Conservation (phyloP, 306 rosid species). For the Datisca glomerata region DNA sequence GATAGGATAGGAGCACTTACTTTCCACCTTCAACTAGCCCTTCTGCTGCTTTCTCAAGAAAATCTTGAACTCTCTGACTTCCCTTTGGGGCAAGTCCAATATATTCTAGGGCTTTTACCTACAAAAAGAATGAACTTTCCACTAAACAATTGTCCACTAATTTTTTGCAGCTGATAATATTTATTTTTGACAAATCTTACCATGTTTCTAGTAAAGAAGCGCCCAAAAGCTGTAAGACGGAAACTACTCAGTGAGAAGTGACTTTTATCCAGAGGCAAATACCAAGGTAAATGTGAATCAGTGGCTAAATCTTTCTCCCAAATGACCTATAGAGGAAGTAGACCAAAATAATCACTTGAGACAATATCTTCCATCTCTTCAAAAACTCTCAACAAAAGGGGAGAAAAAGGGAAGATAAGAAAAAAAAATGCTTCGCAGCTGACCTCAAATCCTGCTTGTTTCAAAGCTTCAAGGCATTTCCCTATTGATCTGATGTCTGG, state of each 20-base stretch:
- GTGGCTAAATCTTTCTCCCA: conserved; percentile 78
- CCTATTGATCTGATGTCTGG: conserved; percentile 83
- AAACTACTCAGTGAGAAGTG: conserved; percentile 82
- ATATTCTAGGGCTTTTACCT: conserved; percentile 73
- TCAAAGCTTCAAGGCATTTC: conserved; percentile 81
- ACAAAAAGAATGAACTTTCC: conserved; percentile 6
- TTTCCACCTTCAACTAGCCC: conserved; percentile 95
- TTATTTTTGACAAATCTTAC: too few relatives aligned
- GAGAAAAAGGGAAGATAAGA: conserved; percentile 5
- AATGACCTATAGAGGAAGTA: conserved; percentile 30
- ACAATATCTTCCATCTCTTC: not conserved
- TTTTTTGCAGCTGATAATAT: too few relatives aligned
- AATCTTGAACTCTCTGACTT: conserved; percentile 83
- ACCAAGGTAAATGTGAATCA: conserved; percentile 78
- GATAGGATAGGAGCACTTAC: too few relatives aligned
- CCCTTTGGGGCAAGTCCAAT: conserved; percentile 86
- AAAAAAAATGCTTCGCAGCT: conserved; percentile 9
- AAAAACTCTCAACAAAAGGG: not conserved
- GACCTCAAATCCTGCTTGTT: conserved; percentile 97
- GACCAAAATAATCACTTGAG: not conserved
- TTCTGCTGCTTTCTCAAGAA: conserved; percentile 87
- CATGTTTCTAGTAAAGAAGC: conserved; percentile 76
- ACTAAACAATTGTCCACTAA: not conserved
- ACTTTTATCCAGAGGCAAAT: conserved; percentile 81
- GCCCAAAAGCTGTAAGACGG: conserved; percentile 79